Percentiles rank a stretch among this genome's conserved stretches.
phyloP scores from a whole-genome alignment of 2,329 filamentous ascomycete genomes.

The Tolypocladium amazonense region DNA sequence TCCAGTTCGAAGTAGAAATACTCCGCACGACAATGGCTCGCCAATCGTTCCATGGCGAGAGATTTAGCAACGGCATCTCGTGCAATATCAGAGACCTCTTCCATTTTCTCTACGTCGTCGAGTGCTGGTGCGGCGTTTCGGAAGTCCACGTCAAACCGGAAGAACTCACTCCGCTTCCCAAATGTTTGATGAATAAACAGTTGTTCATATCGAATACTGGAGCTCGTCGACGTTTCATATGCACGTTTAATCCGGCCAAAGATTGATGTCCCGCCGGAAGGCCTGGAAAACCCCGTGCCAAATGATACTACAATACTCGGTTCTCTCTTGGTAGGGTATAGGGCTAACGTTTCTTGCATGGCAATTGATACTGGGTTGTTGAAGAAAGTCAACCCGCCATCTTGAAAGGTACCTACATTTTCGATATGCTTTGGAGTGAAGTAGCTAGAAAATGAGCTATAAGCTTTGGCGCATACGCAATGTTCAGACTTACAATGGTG shows the following conservation, averaged over 20 bases:
- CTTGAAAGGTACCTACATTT: constrained; percentile 6
- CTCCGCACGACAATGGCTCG: background rate
- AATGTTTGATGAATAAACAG: constrained; percentile 6
- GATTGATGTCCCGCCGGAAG: background rate
- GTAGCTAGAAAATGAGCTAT: constrained; percentile 2
- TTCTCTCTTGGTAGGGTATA: background rate
- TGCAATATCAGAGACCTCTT: background rate
- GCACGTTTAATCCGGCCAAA: constrained; percentile 3
- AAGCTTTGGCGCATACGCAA: no score
- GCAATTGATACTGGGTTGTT: constrained; percentile 11
- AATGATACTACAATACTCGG: constrained; percentile 10
- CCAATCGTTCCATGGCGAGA: background rate
- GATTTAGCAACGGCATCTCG: background rate
- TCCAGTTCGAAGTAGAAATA: background rate
- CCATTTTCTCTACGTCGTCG: background rate
- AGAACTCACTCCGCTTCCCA: constrained; percentile 1
- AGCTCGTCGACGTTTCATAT: constrained; percentile 5
- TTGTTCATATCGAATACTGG: constrained; percentile 5
- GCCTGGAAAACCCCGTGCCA: constrained; percentile 7
- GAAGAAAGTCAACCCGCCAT: constrained; percentile 8
- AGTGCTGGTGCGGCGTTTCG: background rate
- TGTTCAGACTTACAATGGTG: constrained; percentile 6
- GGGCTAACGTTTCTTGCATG: constrained; percentile 6
- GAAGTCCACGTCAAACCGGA: background rate
- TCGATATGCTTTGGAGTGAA: constrained; percentile 6